A percentile compares a stretch with the other conserved stretches of the same genome.
These are phyloP conservation scores for Aspergillus sp. DNA, from an alignment of 2,329 filamentous ascomycete genomes.

Conservation along the genomic window DNA sequence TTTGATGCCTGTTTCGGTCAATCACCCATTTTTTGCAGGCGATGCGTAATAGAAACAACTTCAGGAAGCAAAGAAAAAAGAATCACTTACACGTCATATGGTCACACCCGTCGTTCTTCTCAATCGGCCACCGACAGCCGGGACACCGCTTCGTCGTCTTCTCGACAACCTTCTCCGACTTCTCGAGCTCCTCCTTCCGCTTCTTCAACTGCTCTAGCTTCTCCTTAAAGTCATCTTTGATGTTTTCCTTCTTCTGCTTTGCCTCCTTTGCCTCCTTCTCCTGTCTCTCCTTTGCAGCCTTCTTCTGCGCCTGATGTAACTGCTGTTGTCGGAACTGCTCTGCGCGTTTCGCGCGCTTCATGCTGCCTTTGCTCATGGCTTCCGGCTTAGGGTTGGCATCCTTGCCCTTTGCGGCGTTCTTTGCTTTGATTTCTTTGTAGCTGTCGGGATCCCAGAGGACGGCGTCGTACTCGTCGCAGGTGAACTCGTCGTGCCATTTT, in stretches of 20 bases:
- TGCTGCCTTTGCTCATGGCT: neutral
- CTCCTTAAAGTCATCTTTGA: constrained; percentile 11
- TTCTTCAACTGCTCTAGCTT: constrained; percentile 11
- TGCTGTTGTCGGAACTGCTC: constrained; percentile 4
- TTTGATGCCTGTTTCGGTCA: constrained; percentile 17
- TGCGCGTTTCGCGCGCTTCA: neutral
- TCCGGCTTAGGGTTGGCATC: neutral
- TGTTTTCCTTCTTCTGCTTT: neutral
- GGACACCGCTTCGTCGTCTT: constrained; percentile 16
- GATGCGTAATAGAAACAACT: neutral
- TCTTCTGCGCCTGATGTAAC: constrained; percentile 11
- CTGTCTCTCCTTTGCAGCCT: constrained; percentile 3
- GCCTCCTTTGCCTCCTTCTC: constrained; percentile 5
- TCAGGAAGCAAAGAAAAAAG: neutral
- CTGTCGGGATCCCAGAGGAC: constrained; percentile 17
- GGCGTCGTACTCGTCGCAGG: constrained; percentile 18
- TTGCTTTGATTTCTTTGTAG: constrained; percentile 8
- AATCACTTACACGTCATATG: constrained; percentile 19
- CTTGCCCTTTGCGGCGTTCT: neutral
- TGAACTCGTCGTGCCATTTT: constrained; percentile 18
- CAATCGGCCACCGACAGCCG: constrained; percentile 17
- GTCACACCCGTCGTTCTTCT: constrained; percentile 18
- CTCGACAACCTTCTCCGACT: constrained; percentile 8
- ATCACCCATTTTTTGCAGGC: neutral
- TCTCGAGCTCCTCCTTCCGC: constrained; percentile 6